Base-by-base conservation (phyloP, 306 rosid species). In the Cucumis melo region DNA sequence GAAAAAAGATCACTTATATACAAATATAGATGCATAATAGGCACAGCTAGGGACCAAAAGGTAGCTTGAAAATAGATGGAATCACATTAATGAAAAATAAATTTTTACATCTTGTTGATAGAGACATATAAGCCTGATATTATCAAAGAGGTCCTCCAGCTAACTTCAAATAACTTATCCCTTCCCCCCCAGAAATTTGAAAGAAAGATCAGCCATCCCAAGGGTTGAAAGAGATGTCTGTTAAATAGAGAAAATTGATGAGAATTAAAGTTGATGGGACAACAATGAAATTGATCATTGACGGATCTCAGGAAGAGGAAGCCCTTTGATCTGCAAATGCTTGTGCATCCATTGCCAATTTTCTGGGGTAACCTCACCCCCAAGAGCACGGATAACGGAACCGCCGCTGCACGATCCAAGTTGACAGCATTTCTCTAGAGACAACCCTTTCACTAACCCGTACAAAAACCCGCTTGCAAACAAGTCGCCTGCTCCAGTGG, bases 401-500 rank as follows among this genome's bases (percentile, higher is more conserved):
- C 97, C 99, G 4, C 99, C 99, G 79, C 97, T 90, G 86, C 97
- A 94, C 17, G 96, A 56, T 17, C 99, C 99, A 23, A 94, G 81
- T 79, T 83, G 87, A 88, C 99, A 91, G 90, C 97, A 92, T 78
- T 90, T 91, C 86, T 92, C 97, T 15, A 95, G 84, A 13, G 95
- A 77, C 67, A 92, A 79, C 55, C 98, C 99, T 80, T 87, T 92
- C 32, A 90, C 79, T 82, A 95, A 81, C 53, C 98, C 99, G 17
- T 90, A 95, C 86, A 95, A 74, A 81, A 95, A 95, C 23, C 99
- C 99, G 80, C 99, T 85, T 0, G 98, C 99, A 81, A 95, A 95
- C 71, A 90, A 89, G 85, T 95, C 99, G 9, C 99, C 99, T 50
- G 99, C 99, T 85, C 99, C 98, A 0, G 99, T 95, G 75, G 97